Evolutionary conservation across 2,329 filamentous ascomycete genomes (phyloP).

Genomic region (Pseudogymnoascus verrucosus): DNA sequence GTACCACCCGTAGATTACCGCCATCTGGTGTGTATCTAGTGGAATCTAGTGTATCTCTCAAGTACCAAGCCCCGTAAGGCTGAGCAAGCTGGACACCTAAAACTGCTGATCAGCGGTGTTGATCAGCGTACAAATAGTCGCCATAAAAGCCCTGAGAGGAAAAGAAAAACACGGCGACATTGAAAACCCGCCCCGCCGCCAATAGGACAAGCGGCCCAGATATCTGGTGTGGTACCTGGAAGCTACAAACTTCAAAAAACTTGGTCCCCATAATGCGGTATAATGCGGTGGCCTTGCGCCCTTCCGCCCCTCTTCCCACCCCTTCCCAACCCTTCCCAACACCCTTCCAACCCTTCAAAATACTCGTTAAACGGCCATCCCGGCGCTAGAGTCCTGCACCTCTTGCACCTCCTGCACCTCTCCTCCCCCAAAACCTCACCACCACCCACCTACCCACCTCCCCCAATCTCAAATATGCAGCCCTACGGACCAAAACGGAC

Average conservation of each 20-base stretch:
- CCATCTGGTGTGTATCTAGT: no score
- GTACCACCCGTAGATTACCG: not conserved
- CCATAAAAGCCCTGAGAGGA: not conserved
- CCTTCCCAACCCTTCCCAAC: not conserved
- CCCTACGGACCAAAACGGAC: not conserved
- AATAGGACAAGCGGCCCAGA: not conserved
- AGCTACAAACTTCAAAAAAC: not conserved
- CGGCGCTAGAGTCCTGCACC: not conserved
- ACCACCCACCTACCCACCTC: not conserved
- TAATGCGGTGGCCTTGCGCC: not conserved
- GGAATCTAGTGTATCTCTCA: not conserved
- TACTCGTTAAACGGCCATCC: not conserved
- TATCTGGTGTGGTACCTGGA: not conserved
- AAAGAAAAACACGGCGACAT: not conserved
- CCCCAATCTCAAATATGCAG: not conserved
- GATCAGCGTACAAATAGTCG: not conserved
- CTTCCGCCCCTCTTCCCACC: not conserved
- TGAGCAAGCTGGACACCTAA: not conserved
- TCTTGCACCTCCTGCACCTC: not conserved
- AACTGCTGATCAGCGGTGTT: not conserved
- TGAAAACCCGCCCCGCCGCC: not conserved
- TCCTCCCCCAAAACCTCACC: not conserved
- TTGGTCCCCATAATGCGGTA: not conserved
- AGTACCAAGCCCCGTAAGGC: not conserved
- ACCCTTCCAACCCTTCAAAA: not conserved